Base-by-base conservation (phyloP, 768 basidiomycete genomes). In the Cystobasidium ongulense region DNA sequence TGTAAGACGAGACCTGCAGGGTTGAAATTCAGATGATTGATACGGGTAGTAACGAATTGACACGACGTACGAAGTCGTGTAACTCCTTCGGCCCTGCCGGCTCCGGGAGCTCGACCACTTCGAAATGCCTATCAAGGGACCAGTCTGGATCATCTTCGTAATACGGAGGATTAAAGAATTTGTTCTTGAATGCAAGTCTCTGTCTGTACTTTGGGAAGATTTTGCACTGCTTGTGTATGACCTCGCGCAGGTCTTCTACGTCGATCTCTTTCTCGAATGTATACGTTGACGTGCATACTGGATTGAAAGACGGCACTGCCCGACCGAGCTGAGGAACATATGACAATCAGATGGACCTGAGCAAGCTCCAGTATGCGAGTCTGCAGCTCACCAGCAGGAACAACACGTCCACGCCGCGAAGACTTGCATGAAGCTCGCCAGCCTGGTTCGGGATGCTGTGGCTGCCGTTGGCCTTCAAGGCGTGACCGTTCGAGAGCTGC, bases 121-220 rank as follows among this genome's bases (percentile, higher is more conserved):
- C 17, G 25, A 71, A 11, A 36, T 71, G 68, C 13, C 68, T 15
- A 29, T 71, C 68, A 29, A 71, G 25, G 18, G n/a, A 4, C 46
- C 50, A 71, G 53, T 54, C 68, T 2, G 68, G 54, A 25, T 71
- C 68, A 43, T 71, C 43, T 52, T 59, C 68, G 29, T 39, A 71
- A 23, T 31, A 61, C 36, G 68, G 68, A 59, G 52, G 31, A 21
- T 71, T 8, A 27, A 71, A 61, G 53, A 71, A 59, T 21, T 38
- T 57, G 23, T 59, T 52, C 18, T 31, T 35, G 5, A 38, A 7
- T 8, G 53, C 21, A 10, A 71, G 33, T 21, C 54, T 33, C 53
- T 71, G 52, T 29, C 31, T 31, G 43, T 71, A 71, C 35, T 71
- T 71, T 54, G 68, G 68, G 31, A 71, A 71, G 43, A 71, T 10